phyloP scores from a whole-genome alignment of 1,284 basidiomycete species.

The Ganoderma lucidum region DNA sequence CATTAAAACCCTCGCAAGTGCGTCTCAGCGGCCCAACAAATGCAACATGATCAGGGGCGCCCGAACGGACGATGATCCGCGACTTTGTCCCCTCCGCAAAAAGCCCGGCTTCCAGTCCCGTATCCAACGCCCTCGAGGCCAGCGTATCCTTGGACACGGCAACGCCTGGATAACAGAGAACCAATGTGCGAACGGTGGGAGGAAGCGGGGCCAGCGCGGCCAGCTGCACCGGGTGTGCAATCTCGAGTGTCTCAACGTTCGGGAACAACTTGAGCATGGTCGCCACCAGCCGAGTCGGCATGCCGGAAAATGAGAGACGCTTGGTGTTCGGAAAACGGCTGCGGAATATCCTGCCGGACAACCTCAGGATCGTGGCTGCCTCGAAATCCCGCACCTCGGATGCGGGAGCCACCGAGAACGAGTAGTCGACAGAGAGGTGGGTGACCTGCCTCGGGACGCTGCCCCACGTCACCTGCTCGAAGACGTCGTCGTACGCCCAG shows the following conservation, averaged over 20 bases:
- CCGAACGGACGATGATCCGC: constrained; percentile 28
- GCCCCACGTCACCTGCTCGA: too few species aligned
- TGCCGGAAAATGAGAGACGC: constrained; percentile 35
- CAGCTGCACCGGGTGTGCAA: constrained; percentile 31
- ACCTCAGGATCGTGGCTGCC: constrained; percentile 26
- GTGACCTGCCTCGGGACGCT: constrained; percentile 28
- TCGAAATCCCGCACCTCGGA: constrained; percentile 1
- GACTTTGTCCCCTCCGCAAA: constrained; percentile 7
- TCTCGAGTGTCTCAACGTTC: constrained; percentile 37
- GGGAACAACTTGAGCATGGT: constrained; percentile 39
- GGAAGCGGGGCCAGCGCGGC: constrained; percentile 32
- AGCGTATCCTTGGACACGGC: constrained; percentile 23
- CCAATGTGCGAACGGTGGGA: constrained; percentile 35
- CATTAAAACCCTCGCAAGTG: constrained; percentile 22
- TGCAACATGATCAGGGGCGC: constrained; percentile 25
- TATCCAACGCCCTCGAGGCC: constrained; percentile 28
- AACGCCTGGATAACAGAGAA: constrained; percentile 25
- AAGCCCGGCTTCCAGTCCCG: constrained; percentile 27
- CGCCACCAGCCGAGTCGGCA: constrained; percentile 38
- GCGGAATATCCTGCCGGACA: constrained; percentile 26
- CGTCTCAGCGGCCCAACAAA: constrained; percentile 22
- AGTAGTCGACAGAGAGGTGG: constrained; percentile 42
- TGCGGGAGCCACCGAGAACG: constrained; percentile 26
- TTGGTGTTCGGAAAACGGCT: constrained; percentile 30
- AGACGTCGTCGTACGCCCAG: constrained; percentile 45